These are phyloP conservation scores for Xylaria arbuscula DNA, from an alignment of 2,329 filamentous ascomycete species.

Conservation along the genomic window DNA sequence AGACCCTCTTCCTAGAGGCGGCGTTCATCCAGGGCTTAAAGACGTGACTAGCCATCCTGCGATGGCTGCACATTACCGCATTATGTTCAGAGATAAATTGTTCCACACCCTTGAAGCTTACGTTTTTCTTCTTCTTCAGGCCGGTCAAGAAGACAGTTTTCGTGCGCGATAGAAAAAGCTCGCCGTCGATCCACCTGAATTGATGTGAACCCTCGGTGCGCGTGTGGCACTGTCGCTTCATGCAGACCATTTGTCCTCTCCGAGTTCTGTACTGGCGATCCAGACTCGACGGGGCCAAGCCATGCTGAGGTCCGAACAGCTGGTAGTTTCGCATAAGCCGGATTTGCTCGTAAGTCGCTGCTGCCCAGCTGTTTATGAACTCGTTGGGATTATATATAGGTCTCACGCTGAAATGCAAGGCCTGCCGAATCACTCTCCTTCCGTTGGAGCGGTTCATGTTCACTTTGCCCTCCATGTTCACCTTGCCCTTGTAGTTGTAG, in stretches of 20 bases:
- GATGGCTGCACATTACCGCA: background rate
- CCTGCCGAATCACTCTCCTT: too few relatives aligned
- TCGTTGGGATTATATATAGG: too few relatives aligned
- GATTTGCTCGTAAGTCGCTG: background rate
- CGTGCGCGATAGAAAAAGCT: background rate
- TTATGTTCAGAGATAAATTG: background rate
- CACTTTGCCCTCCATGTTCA: background rate
- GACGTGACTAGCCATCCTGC: too few relatives aligned
- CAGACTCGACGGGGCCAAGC: background rate
- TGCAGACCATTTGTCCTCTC: background rate
- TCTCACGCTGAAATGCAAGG: too few relatives aligned
- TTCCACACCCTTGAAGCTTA: background rate
- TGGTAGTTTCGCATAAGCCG: background rate
- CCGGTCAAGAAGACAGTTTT: background rate
- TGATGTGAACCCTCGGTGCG: background rate
- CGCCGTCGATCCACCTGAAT: background rate
- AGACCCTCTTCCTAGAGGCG: too few relatives aligned
- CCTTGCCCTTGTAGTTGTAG: background rate
- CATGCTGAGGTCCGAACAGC: background rate
- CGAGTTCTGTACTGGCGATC: background rate
- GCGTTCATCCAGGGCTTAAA: too few relatives aligned
- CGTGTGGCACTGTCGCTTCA: background rate
- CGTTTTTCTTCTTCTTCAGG: background rate
- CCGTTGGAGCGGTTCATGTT: background rate
- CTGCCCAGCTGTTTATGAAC: background rate